These are phyloP conservation scores for Elaeis guineensis DNA, from an alignment of 176 grass and related monocot genomes.

Conservation along the genomic window DNA sequence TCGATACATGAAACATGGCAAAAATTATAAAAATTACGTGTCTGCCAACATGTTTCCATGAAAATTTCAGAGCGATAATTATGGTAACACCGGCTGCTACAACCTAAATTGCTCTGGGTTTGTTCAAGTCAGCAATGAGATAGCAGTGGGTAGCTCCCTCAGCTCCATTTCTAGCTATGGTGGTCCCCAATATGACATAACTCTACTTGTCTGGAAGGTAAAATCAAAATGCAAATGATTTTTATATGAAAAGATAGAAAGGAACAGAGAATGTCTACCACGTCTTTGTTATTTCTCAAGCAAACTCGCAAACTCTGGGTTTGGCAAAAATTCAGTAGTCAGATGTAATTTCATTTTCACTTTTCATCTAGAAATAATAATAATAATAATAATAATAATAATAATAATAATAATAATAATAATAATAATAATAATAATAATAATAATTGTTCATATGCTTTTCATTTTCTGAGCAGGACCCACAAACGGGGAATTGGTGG, in stretches of 20 bases:
- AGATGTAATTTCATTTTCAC: constrained; percentile 16
- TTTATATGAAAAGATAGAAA: constrained; percentile 17
- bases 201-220: constrained; percentile 88
- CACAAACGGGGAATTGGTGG: constrained; percentile 77
- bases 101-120: constrained; percentile 80
- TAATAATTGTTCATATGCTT: too few species aligned
- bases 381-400: too few species aligned
- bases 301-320: neutral
- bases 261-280: constrained; percentile 45
- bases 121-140: constrained; percentile 79
- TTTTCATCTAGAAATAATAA: too few species aligned
- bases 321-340: constrained; percentile 25
- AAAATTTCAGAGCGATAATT: constrained; percentile 60
- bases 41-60: too few species aligned
- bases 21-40: too few species aligned
- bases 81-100: constrained; percentile 73
- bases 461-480: constrained; percentile 31
- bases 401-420: too few species aligned
- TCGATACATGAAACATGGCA: too few species aligned
- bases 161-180: constrained; percentile 63
- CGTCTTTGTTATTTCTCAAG: constrained; percentile 21
- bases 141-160: constrained; percentile 76
- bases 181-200: constrained; percentile 65
- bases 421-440: too few species aligned
- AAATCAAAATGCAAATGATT: constrained; percentile 48